Conservation (phyloP, 2,329 filamentous ascomycete genomes). For the Epichloe sylvatica region DNA sequence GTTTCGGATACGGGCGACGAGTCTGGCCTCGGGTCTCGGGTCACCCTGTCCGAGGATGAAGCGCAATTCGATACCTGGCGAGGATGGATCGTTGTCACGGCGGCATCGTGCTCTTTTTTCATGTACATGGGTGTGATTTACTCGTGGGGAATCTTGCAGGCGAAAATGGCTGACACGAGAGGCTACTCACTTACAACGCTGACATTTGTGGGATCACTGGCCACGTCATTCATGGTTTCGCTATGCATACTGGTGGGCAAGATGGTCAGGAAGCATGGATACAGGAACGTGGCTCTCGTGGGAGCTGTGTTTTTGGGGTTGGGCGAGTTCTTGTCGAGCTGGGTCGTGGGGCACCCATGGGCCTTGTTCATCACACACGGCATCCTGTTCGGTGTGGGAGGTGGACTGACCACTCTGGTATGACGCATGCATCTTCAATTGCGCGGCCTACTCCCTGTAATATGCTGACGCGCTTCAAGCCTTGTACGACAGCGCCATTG, state of each 20-base stretch:
- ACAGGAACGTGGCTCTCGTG: slow-evolving; percentile 10
- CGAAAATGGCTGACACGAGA: slow-evolving; percentile 11
- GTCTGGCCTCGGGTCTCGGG: neutral
- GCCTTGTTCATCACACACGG: slow-evolving; percentile 15
- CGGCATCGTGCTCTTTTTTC: slow-evolving; percentile 13
- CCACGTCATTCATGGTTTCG: slow-evolving; percentile 16
- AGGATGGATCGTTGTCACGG: slow-evolving; percentile 15
- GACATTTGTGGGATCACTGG: slow-evolving; percentile 16
- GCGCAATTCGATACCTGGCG: slow-evolving; percentile 7
- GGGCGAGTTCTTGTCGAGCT: slow-evolving; percentile 15
- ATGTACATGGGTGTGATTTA: slow-evolving; percentile 18
- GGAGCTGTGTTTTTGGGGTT: slow-evolving; percentile 14
- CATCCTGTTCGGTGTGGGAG: slow-evolving; percentile 15
- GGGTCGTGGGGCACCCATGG: slow-evolving; percentile 10
- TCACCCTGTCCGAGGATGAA: slow-evolving; percentile 15
- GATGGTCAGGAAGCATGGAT: slow-evolving; percentile 11
- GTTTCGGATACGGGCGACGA: neutral
- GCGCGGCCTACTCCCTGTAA: neutral
- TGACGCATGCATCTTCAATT: neutral
- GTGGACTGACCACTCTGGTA: slow-evolving; percentile 14
- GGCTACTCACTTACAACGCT: slow-evolving; percentile 12
- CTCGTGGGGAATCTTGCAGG: slow-evolving; percentile 16
- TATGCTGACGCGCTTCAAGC: slow-evolving; percentile 6
- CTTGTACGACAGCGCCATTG: slow-evolving; percentile 14
- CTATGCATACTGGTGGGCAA: slow-evolving; percentile 13